Evolutionary conservation across 768 basidiomycete species (phyloP), one percentile per base, ranked within the genome.

Genomic region (Galerina marginata): DNA sequence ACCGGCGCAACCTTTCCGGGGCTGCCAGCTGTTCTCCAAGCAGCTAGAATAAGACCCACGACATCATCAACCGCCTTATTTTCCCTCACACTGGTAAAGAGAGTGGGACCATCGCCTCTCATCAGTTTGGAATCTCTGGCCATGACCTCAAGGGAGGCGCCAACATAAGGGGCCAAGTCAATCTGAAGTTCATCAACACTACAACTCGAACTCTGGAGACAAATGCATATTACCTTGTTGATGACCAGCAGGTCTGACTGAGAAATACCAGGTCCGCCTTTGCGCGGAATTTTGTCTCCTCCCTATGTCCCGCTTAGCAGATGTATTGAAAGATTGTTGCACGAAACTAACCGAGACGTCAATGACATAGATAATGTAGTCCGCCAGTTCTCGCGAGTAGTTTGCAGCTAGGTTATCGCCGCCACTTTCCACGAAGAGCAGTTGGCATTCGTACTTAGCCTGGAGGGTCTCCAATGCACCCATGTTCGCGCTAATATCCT

Each of bases 401-500:
- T 98, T 98, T 3, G 96, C 96, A 38, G 96, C 96, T 9, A 99
- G 81, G 70, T 99, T 99, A 72, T 99, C 96, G 9, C 96, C 96
- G 38, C 96, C 96, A 65, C 92, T 94, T 75, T 99, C 96, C 5
- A 99, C 95, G 59, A 99, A 89, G 47, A 99, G 84, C 59, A 99
- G 69, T 70, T 99, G 94, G 65, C 94, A 96, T 23, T 79, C 86
- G 72, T 87, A 99, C 71, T 93, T 91, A 12, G 91, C 92, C 72
- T 98, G 96, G 14, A 99, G 83, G 9, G 91, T 92, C 72, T 99
- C 96, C 49, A 99, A 81, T 4, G 96, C 96, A 50, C 93, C 93
- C 84, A 98, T 86, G 73, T 99, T 99, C 48, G 96, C 96, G 47
- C 91, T 93, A 71, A 99, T 97, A 70, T 99, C 96, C 75, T 99